Evolutionary conservation across 495 filamentous ascomycete genomes (phyloP).

Genomic region (Aspergillus campestris): DNA sequence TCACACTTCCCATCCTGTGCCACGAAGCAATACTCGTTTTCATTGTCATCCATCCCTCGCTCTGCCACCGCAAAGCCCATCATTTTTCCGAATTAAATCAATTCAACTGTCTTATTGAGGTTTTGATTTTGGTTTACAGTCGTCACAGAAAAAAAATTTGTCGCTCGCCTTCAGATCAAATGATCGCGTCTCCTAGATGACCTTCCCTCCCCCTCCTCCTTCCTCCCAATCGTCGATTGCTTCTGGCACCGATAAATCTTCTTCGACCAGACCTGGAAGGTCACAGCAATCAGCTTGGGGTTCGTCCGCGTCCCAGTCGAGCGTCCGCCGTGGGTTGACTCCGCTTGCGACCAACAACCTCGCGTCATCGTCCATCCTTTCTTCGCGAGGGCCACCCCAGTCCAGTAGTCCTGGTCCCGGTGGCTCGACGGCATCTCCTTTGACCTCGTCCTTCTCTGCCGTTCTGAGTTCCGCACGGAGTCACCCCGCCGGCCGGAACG

Average conservation of each 20-base stretch:
- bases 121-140: constrained; percentile 13
- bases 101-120: background rate
- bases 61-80: constrained; percentile 9
- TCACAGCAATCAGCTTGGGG: constrained; percentile 56
- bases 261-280: constrained; percentile 46
- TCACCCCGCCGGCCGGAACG: constrained; percentile 41
- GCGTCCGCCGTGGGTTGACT: constrained; percentile 52
- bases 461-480: constrained; percentile 44
- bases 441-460: constrained; percentile 47
- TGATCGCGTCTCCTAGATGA: constrained; percentile 58
- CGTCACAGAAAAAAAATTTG: constrained; percentile 33
- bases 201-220: constrained; percentile 53
- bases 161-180: constrained; percentile 43
- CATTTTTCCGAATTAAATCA: background rate
- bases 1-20: constrained; percentile 20
- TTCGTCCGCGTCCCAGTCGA: constrained; percentile 47
- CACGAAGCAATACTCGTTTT: constrained; percentile 22
- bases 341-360: constrained; percentile 52
- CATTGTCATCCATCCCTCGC: constrained; percentile 11
- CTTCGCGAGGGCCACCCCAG: constrained; percentile 32
- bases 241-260: constrained; percentile 49
- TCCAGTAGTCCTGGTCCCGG: constrained; percentile 38
- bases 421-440: constrained; percentile 42
- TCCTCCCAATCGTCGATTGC: constrained; percentile 54
- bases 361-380: constrained; percentile 32